Evolutionary conservation across 371 early-diverging fungal genomes (phyloP), one percentile per base, ranked within the genome.

Genomic region (Mucor lusitanicus): DNA sequence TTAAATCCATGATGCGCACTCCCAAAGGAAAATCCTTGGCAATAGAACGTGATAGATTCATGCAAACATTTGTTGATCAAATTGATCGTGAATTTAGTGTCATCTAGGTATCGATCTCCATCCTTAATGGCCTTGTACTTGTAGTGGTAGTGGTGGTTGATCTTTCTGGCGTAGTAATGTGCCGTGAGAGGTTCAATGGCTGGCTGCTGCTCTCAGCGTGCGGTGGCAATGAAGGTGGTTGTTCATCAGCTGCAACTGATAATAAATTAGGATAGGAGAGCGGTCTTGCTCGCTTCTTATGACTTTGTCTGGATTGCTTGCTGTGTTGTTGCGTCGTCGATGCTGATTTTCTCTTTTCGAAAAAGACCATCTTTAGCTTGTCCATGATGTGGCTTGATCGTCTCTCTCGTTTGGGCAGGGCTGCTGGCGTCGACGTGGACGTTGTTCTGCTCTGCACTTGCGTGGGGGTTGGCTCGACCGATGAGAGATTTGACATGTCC

Each of bases 1-100:
- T 89, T 15, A 77, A 80, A 61, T 71, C 74, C 12, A 84, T 86
- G 84, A 86, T 91, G 85, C 76, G 87, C 60, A 90, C 89, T 3
- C 63, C 71, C 2, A 70, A 73, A 25, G 91, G 87, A 3, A 73
- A 79, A 39, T 64, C 50, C 63, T 78, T 89, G 75, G 88, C 88
- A 1, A 65, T 79, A 37, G 78, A 87, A 64, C 77, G 90, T 4
- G 78, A 85, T 40, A 64, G 71, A 35, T 74, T 84, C 35, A 88
- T 88, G 88, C 71, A 72, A 19, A 6, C 60, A 5, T 88, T 88
- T 74, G 81, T 88, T 9, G 57, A 76, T 15, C 82, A 84, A 56
- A 73, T 87, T 17, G 77, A 84, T 39, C 63, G 79, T 21, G 88
- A 88, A 63, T 55, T 46, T 46, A 46, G 23, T 21, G 21, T 9